Evolutionary conservation across 768 basidiomycete species (phyloP).

Genomic region (Naganishia antarctica): DNA sequence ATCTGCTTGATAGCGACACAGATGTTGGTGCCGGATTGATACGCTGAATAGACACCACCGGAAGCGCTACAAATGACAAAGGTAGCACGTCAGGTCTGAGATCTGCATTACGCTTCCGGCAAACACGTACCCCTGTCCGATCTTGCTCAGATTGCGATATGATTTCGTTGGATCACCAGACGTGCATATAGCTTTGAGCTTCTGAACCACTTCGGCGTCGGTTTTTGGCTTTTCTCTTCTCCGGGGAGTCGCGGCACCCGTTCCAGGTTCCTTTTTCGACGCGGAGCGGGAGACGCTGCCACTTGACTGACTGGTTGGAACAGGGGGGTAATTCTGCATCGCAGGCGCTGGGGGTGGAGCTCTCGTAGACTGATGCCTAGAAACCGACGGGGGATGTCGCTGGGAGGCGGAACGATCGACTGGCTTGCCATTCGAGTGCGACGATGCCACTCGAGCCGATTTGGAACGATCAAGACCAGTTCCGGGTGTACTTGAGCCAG

Average conservation of each 20-base stretch:
- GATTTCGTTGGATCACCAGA: conserved; percentile 93
- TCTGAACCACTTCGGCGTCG: conserved; percentile 76
- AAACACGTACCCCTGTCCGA: conserved; percentile 82
- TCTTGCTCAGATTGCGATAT: conserved; percentile 89
- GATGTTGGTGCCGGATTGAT: conserved; percentile 89
- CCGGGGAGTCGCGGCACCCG: conserved; percentile 72
- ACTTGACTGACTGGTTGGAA: background rate
- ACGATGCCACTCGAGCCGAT: conserved; percentile 72
- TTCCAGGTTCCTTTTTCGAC: conserved; percentile 42
- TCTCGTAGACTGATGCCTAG: conserved; percentile 12
- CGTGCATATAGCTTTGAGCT: conserved; percentile 89
- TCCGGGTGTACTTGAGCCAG: conserved; percentile 1
- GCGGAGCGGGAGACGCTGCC: conserved; percentile 22
- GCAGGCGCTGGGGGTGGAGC: conserved; percentile 3
- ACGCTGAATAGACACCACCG: conserved; percentile 96
- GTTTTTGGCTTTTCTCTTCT: conserved; percentile 77
- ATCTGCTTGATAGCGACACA: conserved; percentile 99
- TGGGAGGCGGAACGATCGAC: conserved; percentile 86
- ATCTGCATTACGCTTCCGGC: background rate
- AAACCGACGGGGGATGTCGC: conserved; percentile 54
- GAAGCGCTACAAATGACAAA: conserved; percentile 63
- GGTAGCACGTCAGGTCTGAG: background rate
- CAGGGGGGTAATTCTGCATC: conserved; percentile 1
- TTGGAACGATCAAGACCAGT: conserved; percentile 53
- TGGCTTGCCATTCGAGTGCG: conserved; percentile 61